A percentile compares a stretch with the other conserved stretches of the same genome.
Conservation (phyloP, 768 basidiomycete genomes). For the Scleroderma bovista region DNA sequence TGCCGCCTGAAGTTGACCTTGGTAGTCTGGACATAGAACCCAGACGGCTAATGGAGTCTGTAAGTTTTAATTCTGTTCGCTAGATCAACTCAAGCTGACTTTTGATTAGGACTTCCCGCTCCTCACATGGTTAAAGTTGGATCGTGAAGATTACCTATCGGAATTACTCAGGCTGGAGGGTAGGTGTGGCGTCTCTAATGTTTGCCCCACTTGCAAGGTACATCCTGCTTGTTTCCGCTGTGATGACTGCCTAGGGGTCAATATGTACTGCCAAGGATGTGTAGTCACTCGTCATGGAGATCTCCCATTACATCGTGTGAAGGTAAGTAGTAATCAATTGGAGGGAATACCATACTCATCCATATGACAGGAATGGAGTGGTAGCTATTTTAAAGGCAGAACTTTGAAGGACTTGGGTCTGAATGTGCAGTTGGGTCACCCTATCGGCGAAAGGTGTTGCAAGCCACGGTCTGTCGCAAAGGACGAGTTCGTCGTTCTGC, state of each 20-base stretch:
- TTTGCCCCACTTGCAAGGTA: neutral
- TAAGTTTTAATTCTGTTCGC: no score
- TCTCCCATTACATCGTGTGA: slow-evolving; percentile 12
- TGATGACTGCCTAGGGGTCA: slow-evolving; percentile 7
- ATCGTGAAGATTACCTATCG: neutral
- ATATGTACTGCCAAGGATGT: slow-evolving; percentile 4
- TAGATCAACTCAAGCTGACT: no score
- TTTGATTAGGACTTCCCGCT: neutral
- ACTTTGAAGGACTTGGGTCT: slow-evolving; percentile 12
- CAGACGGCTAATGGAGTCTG: neutral
- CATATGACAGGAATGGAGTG: slow-evolving; percentile 16
- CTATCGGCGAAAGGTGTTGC: slow-evolving; percentile 3
- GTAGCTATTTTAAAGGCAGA: slow-evolving; percentile 5
- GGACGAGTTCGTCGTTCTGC: slow-evolving; percentile 15
- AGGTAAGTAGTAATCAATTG: slow-evolving; percentile 3
- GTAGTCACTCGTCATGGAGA: slow-evolving; percentile 2
- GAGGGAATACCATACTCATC: neutral
- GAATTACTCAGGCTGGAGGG: neutral
- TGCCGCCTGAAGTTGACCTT: neutral
- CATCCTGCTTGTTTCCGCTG: neutral
- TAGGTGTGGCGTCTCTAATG: neutral
- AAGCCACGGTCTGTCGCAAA: neutral
- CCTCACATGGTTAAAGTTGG: neutral
- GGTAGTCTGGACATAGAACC: neutral
- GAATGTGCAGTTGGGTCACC: slow-evolving; percentile 18